Conservation (phyloP, 768 basidiomycete genomes). For the Psilocybe subaeruginosa region DNA sequence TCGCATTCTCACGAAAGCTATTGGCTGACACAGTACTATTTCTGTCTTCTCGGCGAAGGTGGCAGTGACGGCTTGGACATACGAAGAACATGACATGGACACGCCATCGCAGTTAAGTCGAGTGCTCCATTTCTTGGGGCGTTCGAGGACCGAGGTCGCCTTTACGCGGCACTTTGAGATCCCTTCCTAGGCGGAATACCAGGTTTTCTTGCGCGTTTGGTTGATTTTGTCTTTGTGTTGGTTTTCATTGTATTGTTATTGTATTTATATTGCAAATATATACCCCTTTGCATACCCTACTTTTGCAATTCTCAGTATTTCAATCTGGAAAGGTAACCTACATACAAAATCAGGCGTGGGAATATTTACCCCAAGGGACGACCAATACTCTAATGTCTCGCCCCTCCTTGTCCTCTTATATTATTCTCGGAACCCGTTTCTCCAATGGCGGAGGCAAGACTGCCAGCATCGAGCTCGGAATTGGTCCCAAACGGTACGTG, state of each 20-base stretch:
- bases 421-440: neutral
- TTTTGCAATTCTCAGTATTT: too few species aligned
- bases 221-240: neutral
- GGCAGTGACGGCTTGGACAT: neutral
- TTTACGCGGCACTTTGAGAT: neutral
- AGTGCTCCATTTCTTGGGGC: neutral
- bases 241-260: neutral
- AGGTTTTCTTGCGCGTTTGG: neutral
- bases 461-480: neutral
- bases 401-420: neutral
- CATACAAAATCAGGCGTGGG: neutral
- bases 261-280: too few species aligned
- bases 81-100: neutral
- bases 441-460: conserved; percentile 1
- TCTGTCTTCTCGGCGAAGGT: neutral
- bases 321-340: too few species aligned
- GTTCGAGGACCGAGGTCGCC: neutral
- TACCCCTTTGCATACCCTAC: too few species aligned
- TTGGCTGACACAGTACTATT: neutral
- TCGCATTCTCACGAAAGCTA: neutral
- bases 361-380: conserved; percentile 6
- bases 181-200: neutral
- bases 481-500: neutral
- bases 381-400: neutral
- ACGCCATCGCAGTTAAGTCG: neutral